Evolutionary conservation across 2,329 filamentous ascomycete species (phyloP).

Genomic region (Fusarium tricinctum): DNA sequence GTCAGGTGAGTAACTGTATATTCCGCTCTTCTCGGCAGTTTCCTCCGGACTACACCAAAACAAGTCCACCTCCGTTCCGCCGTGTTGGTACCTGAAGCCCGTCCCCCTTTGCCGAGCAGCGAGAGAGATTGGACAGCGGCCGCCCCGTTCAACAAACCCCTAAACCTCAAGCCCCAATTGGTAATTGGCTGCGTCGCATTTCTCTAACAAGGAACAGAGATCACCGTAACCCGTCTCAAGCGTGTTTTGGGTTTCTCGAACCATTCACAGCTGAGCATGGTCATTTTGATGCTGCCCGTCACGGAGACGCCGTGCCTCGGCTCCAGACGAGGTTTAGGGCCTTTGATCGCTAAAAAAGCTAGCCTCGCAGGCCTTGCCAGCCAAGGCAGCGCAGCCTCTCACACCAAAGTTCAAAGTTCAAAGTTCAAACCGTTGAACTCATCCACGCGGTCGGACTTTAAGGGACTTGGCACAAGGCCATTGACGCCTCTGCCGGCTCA

Average conservation of each 20-base stretch:
- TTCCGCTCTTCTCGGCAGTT: conserved; percentile 43
- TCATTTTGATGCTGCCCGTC: conserved; percentile 15
- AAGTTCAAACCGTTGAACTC: conserved; percentile 25
- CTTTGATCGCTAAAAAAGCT: not conserved
- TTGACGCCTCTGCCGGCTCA: conserved; percentile 32
- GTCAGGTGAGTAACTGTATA: conserved; percentile 39
- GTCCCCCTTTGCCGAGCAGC: conserved; percentile 24
- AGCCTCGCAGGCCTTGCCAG: not conserved
- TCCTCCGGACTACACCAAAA: conserved; percentile 32
- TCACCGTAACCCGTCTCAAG: conserved; percentile 45
- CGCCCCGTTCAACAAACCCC: conserved; percentile 8
- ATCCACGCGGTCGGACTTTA: conserved; percentile 37
- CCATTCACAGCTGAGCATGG: conserved; percentile 29
- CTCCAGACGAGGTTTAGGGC: conserved; percentile 34
- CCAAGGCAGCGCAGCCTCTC: not conserved
- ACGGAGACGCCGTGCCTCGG: conserved; percentile 48
- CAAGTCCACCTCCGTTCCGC: conserved; percentile 41
- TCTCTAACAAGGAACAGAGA: conserved; percentile 30
- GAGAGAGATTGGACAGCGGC: conserved; percentile 29
- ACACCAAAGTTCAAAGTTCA: not conserved
- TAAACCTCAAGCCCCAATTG: conserved; percentile 11
- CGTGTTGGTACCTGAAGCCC: conserved; percentile 38
- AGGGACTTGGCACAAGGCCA: conserved; percentile 19
- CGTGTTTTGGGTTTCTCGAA: conserved; percentile 44
- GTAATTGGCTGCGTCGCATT: conserved; percentile 25